These are phyloP conservation scores for Fusarium musae DNA, from an alignment of 2,329 filamentous ascomycete species.

Conservation along the genomic window DNA sequence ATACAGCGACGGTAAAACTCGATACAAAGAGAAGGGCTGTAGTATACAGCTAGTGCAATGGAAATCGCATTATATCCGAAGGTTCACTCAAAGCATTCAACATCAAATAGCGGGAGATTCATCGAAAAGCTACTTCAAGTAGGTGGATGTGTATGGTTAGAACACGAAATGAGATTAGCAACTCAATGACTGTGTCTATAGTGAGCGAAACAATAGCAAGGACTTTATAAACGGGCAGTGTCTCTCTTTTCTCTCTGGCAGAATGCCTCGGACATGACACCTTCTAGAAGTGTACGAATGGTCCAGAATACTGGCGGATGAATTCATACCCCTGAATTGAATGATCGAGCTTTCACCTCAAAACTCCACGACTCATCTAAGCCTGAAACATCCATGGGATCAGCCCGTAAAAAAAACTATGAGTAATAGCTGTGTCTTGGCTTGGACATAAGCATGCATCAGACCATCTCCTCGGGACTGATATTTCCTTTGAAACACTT, in stretches of 20 bases:
- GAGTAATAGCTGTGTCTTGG: not conserved
- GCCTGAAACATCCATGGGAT: not conserved
- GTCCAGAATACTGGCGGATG: not conserved
- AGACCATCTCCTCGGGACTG: slow-evolving; percentile 17
- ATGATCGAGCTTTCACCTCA: not conserved
- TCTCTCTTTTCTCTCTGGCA: not conserved
- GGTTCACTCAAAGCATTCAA: not conserved
- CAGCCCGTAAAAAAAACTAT: too few species aligned
- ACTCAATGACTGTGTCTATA: not conserved
- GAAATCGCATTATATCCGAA: not conserved
- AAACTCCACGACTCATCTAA: not conserved
- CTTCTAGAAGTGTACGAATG: not conserved
- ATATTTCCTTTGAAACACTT: slow-evolving; percentile 6
- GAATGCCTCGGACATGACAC: not conserved
- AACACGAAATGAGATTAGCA: not conserved
- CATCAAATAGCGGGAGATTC: not conserved
- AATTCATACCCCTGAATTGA: not conserved
- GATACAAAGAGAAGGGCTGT: not conserved
- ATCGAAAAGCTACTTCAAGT: not conserved
- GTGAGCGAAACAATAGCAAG: not conserved
- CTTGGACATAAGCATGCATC: not conserved
- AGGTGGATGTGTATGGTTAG: not conserved
- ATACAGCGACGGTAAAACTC: slow-evolving; percentile 7
- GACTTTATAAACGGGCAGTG: not conserved
- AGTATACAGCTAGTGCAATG: not conserved